Base-by-base conservation (phyloP, 2,329 filamentous ascomycete genomes). In the Hypoxylon sp. region DNA sequence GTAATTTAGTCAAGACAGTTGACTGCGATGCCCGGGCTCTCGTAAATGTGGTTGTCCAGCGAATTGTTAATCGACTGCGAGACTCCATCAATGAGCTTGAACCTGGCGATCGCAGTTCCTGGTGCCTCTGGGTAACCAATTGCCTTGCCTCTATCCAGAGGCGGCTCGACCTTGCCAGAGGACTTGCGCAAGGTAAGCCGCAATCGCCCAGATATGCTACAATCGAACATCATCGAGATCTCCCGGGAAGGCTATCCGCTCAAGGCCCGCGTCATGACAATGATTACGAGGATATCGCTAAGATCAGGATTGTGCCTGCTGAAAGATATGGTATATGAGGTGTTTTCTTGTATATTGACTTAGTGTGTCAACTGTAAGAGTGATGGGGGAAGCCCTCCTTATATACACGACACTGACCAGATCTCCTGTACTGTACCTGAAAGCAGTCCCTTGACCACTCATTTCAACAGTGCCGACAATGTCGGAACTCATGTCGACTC, bases 241-340 rank as follows among this genome's bases (percentile, higher is more conserved):
- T 63, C 20, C 64, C 59, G 6, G 55, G 56, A 22, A 26, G 7
- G 3, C 33, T 70, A 8, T 69, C 69, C 2, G 33, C 32, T 9
- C 26, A 56, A 12, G 69, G 69, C 8, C 64, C 61, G 11, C 66
- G 67, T 9, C 69, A 70, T 20, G 69, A 69, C 24, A 70, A 70
- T 48, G 59, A 87, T 68, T 74, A 80, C 51, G 74, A 71, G 0
- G 75, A 81, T 45, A 85, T 86, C 57, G 33, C 69, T 0, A 67
- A 82, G 0, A 85, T 87, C 61, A 74, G 75, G 40, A 82, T 86
- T 45, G 67, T 87, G 45, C 84, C 85, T n/a, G n/a, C n/a, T n/a
- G n/a, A n/a, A n/a, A n/a, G n/a, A n/a, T n/a, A n/a, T n/a, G n/a
- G n/a, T n/a, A n/a, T n/a, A n/a, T n/a, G n/a, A n/a, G n/a, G n/a